Evolutionary conservation across 345 rosid species (phyloP).

Genomic region (Triadica sebifera): DNA sequence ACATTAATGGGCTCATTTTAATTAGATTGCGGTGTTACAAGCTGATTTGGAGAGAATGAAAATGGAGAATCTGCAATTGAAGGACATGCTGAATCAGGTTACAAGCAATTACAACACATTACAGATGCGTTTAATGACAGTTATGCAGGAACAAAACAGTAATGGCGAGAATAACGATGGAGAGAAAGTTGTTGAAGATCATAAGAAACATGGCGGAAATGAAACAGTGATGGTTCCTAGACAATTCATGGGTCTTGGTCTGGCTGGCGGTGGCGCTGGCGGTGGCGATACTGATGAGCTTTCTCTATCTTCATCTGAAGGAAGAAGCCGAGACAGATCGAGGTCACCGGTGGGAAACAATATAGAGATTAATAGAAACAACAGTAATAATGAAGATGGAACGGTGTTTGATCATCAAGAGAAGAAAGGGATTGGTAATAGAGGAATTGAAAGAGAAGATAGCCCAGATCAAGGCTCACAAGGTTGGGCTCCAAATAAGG

Average conservation of each 20-base stretch:
- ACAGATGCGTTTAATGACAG: slow-evolving; percentile 41
- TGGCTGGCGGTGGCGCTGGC: slow-evolving; percentile 27
- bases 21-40: slow-evolving; percentile 45
- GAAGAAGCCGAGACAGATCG: slow-evolving; percentile 39
- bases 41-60: slow-evolving; percentile 48
- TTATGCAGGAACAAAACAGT: slow-evolving; percentile 28
- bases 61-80: slow-evolving; percentile 52
- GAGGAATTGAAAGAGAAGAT: slow-evolving; percentile 32
- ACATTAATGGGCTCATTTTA: too few species aligned
- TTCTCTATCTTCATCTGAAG: slow-evolving; percentile 48
- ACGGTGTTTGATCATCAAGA: slow-evolving; percentile 20
- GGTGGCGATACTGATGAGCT: slow-evolving; percentile 38
- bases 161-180: slow-evolving; percentile 5
- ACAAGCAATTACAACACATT: slow-evolving; percentile 44
- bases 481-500: slow-evolving; percentile 38
- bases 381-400: slow-evolving; percentile 17
- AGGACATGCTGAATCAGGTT: slow-evolving; percentile 40
- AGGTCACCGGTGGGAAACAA: slow-evolving; percentile 37
- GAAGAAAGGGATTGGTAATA: slow-evolving; percentile 25
- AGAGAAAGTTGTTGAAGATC: slow-evolving; percentile 1
- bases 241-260: slow-evolving; percentile 57
- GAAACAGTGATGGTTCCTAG: slow-evolving; percentile 33
- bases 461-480: slow-evolving; percentile 42
- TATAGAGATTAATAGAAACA: slow-evolving; percentile 6
- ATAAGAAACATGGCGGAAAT: slow-evolving; percentile 20